phyloP scores from a whole-genome alignment of 331 rosid species.

The Quercus phellos region DNA sequence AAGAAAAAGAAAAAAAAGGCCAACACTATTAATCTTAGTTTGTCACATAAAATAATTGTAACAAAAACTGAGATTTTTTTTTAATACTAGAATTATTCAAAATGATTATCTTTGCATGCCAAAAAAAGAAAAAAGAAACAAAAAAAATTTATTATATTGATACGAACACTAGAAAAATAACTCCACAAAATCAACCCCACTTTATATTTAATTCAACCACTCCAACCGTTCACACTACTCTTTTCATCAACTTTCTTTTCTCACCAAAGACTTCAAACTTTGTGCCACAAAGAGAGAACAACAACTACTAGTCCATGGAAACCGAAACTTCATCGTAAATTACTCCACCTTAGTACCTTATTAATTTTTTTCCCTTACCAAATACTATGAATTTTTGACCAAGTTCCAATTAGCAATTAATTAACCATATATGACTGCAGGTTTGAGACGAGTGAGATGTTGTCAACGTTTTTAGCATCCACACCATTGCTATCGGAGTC shows the following conservation, averaged over 20 bases:
- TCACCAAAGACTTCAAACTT: not conserved
- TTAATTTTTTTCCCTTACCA: not conserved
- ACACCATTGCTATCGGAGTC: slow-evolving; percentile 67
- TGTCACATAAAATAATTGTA: too few relatives aligned
- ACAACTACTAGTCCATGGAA: slow-evolving; percentile 30
- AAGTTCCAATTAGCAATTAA: not conserved
- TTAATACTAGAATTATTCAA: too few relatives aligned
- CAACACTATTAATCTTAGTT: too few relatives aligned
- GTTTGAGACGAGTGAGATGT: slow-evolving; percentile 74
- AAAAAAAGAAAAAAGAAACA: too few relatives aligned
- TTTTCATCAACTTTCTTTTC: not conserved
- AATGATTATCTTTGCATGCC: too few relatives aligned
- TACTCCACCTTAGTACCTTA: not conserved
- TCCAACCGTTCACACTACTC: not conserved
- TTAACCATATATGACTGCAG: slow-evolving; percentile 17
- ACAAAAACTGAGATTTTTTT: too few relatives aligned
- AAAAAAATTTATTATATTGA: too few relatives aligned
- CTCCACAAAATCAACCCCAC: too few relatives aligned
- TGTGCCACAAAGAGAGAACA: not conserved
- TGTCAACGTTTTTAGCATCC: slow-evolving; percentile 54
- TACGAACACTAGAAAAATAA: too few relatives aligned
- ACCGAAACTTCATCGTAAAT: slow-evolving; percentile 63
- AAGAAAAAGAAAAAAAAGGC: too few relatives aligned
- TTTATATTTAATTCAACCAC: too few relatives aligned
- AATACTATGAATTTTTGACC: not conserved